Percentiles rank a stretch among this genome's conserved stretches.
phyloP scores from a whole-genome alignment of 352 stramenopile genomes.

The Pythium grandisporangium region DNA sequence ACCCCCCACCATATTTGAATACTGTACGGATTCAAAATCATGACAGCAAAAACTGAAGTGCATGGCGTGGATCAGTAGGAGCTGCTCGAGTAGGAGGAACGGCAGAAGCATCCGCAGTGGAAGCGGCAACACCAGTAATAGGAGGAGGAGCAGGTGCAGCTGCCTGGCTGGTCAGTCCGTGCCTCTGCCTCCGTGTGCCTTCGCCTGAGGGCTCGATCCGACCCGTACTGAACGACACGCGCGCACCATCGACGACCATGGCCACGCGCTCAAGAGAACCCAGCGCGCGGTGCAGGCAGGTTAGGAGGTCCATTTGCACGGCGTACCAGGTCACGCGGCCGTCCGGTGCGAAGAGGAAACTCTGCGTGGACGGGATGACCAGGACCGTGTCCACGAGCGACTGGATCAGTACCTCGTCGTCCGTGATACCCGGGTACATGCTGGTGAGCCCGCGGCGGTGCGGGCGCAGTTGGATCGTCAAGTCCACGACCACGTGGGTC shows the following conservation, averaged over 20 bases:
- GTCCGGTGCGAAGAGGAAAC: constrained; percentile 37
- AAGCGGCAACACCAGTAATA: too few relatives aligned
- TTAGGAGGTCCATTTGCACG: constrained; percentile 49
- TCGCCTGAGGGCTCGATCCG: constrained; percentile 31
- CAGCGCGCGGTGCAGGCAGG: constrained; percentile 25
- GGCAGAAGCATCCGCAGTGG: too few relatives aligned
- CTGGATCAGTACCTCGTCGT: constrained; percentile 37
- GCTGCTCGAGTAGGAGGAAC: too few relatives aligned
- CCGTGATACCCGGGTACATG: constrained; percentile 30
- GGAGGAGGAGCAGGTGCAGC: too few relatives aligned
- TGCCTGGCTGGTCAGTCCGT: too few relatives aligned
- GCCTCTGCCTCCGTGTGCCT: too few relatives aligned
- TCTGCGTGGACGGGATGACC: constrained; percentile 27
- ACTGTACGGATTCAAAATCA: too few relatives aligned
- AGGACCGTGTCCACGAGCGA: constrained; percentile 30
- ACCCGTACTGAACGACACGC: constrained; percentile 42
- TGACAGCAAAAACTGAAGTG: too few relatives aligned
- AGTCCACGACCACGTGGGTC: constrained; percentile 37
- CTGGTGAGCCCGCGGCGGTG: constrained; percentile 24
- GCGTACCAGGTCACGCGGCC: constrained; percentile 43
- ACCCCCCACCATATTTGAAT: too few relatives aligned
- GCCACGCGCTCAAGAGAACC: constrained; percentile 33
- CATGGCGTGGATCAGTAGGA: too few relatives aligned
- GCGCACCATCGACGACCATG: constrained; percentile 25
- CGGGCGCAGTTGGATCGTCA: constrained; percentile 25